A percentile compares a stretch with the other conserved stretches of the same genome.
These are phyloP conservation scores for Eucalyptus cloeziana DNA, from an alignment of 345 rosid species.

Conservation along the genomic window DNA sequence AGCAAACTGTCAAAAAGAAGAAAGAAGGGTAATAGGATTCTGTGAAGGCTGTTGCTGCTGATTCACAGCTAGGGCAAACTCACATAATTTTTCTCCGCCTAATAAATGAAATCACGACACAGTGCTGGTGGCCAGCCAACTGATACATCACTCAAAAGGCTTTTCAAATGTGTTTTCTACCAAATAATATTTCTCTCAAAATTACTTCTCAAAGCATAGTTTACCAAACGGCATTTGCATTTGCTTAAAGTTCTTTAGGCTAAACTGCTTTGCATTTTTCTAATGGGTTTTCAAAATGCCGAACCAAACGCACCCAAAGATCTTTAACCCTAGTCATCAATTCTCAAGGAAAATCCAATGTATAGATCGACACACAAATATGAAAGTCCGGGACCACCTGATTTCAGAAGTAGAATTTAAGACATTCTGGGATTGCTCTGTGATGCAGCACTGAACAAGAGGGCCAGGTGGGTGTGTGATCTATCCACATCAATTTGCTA, in stretches of 20 bases:
- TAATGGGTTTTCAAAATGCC: no score
- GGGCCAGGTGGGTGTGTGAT: background rate
- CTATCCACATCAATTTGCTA: background rate
- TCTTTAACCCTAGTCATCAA: background rate
- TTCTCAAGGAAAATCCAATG: background rate
- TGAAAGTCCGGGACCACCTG: background rate
- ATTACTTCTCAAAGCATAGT: no score
- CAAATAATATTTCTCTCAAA: no score
- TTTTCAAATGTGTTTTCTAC: no score
- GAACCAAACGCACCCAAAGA: background rate
- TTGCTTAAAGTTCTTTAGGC: no score
- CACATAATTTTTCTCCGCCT: background rate
- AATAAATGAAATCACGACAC: background rate
- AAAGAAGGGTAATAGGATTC: background rate
- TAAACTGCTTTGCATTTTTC: no score
- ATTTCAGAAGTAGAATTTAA: background rate
- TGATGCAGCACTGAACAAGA: background rate
- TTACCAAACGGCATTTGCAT: no score
- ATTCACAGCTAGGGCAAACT: background rate
- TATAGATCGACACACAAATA: background rate
- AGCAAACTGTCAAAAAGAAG: background rate
- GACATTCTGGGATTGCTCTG: background rate
- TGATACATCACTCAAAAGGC: no score
- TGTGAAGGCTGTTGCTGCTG: background rate
- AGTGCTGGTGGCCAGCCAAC: background rate